Percentiles rank a stretch among this genome's conserved stretches.
Evolutionary conservation across 2,329 filamentous ascomycete genomes (phyloP).

Genomic region (Metarhizium guizhouense): DNA sequence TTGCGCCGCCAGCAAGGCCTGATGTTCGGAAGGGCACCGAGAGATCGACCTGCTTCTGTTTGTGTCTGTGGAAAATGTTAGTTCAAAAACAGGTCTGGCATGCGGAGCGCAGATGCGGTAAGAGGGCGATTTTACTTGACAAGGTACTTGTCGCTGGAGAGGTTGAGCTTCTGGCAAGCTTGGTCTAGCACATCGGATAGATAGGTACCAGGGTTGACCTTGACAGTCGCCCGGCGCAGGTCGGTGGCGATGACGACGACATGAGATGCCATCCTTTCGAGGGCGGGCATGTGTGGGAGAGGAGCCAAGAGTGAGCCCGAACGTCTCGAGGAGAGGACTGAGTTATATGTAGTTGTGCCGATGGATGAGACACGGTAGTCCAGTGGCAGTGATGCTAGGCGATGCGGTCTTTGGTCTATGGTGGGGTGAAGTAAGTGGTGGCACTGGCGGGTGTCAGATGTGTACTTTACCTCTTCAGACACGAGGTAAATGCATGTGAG

Average conservation of each 20-base stretch:
- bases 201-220: slow-evolving; percentile 72
- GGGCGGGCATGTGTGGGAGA: background rate
- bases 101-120: background rate
- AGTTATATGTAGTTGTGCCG: background rate
- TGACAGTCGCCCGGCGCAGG: slow-evolving; percentile 68
- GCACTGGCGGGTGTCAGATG: too few species aligned
- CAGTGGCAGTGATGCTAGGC: background rate
- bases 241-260: slow-evolving; percentile 81
- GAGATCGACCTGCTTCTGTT: slow-evolving; percentile 78
- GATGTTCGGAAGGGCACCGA: slow-evolving; percentile 77
- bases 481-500: too few species aligned
- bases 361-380: background rate
- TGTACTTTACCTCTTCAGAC: too few species aligned
- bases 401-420: background rate
- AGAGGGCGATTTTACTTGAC: slow-evolving; percentile 55
- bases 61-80: slow-evolving; percentile 45
- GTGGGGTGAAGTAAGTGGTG: too few species aligned
- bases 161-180: slow-evolving; percentile 73
- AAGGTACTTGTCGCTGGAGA: slow-evolving; percentile 64
- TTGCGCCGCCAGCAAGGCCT: slow-evolving; percentile 75
- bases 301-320: background rate
- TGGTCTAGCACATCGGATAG: slow-evolving; percentile 80
- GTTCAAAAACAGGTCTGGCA: background rate
- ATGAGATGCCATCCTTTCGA: slow-evolving; percentile 64
- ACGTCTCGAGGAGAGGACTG: background rate